Percentiles rank a stretch among this genome's conserved stretches.
These are phyloP conservation scores for Bryopsis sp. DNA, from an alignment of 139 green algal genomes.

Conservation along the genomic window DNA sequence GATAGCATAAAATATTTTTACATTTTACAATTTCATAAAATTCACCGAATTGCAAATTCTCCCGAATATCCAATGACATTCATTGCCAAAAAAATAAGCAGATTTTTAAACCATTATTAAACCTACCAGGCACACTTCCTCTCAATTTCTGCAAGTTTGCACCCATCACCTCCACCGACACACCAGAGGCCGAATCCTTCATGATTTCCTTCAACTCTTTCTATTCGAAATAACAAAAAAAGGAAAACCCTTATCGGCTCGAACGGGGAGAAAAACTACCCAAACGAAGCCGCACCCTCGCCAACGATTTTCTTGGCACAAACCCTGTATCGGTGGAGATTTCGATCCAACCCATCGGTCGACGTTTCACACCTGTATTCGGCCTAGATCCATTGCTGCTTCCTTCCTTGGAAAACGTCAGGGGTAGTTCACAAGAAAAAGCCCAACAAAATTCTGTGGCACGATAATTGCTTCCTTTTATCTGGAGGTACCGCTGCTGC, in stretches of 20 bases:
- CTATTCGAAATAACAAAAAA: slow-evolving; percentile 33
- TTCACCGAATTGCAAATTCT: too few species aligned
- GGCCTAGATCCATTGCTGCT: not conserved
- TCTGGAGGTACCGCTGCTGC: too few species aligned
- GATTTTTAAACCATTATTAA: not conserved
- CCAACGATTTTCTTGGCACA: not conserved
- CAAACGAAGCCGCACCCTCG: not conserved
- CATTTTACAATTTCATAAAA: too few species aligned
- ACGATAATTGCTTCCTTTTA: too few species aligned
- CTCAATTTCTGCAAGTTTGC: slow-evolving; percentile 56
- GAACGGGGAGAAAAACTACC: not conserved
- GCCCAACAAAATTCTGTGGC: too few species aligned
- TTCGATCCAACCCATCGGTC: too few species aligned
- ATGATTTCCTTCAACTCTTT: slow-evolving; percentile 88
- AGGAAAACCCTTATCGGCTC: slow-evolving; percentile 20
- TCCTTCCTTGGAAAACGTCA: too few species aligned
- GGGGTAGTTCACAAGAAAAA: too few species aligned
- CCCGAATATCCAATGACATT: too few species aligned
- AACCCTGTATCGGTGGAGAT: too few species aligned
- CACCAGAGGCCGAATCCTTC: slow-evolving; percentile 66
- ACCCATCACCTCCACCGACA: slow-evolving; percentile 60
- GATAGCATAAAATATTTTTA: too few species aligned
- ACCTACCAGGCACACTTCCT: slow-evolving; percentile 53
- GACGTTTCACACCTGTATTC: not conserved
- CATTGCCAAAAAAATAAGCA: too few species aligned